These are phyloP conservation scores for Penicillium sp. DNA, from an alignment of 2,329 filamentous ascomycete genomes.

Conservation along the genomic window DNA sequence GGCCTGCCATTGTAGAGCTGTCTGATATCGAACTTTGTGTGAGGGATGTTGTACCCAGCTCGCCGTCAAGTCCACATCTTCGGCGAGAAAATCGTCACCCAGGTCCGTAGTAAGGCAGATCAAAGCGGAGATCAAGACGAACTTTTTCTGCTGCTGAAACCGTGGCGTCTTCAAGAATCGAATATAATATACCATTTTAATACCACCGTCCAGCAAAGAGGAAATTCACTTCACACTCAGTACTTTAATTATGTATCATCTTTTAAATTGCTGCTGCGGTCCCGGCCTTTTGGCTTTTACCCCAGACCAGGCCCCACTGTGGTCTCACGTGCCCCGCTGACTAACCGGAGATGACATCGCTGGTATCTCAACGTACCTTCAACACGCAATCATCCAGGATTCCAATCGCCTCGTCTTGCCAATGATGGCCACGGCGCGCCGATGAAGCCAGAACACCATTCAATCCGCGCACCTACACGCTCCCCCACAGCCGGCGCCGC, in stretches of 20 bases:
- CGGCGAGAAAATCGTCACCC: conserved; percentile 67
- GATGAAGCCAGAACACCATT: conserved; percentile 24
- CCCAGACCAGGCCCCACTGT: conserved; percentile 9
- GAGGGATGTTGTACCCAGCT: conserved; percentile 31
- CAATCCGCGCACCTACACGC: neutral
- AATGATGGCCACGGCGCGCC: conserved; percentile 23
- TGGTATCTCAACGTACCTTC: conserved; percentile 3
- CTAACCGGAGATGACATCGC: conserved; percentile 40
- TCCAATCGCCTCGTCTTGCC: conserved; percentile 18
- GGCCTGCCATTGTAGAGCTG: conserved; percentile 40
- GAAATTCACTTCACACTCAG: neutral
- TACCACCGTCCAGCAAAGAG: neutral
- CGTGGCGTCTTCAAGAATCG: conserved; percentile 71
- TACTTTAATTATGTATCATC: neutral
- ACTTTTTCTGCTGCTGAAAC: conserved; percentile 51
- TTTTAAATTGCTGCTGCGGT: neutral
- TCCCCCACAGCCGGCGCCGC: conserved; percentile 24
- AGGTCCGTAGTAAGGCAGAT: conserved; percentile 73
- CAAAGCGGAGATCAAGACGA: conserved; percentile 55
- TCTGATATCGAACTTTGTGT: conserved; percentile 31
- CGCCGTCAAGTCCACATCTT: conserved; percentile 43
- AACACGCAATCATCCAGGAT: conserved; percentile 14
- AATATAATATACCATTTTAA: conserved; percentile 64
- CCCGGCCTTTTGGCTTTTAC: conserved; percentile 11
- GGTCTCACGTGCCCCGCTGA: conserved; percentile 35